Evolutionary conservation across 495 filamentous ascomycete species (phyloP).

Genomic region (Neurospora africana): DNA sequence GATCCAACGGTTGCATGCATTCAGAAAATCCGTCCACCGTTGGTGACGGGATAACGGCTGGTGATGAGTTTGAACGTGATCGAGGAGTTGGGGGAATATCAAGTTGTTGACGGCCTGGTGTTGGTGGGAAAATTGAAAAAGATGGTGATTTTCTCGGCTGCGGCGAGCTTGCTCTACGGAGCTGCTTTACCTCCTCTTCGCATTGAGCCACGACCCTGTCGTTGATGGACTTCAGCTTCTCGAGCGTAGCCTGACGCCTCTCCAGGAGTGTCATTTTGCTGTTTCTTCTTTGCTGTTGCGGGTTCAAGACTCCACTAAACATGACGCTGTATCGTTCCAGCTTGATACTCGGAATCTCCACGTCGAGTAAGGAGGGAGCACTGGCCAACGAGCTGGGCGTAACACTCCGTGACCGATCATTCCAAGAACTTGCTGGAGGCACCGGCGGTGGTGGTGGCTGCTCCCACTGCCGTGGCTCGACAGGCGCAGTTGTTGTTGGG

Average conservation of each 20-base stretch:
- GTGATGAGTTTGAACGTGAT: conserved; percentile 50
- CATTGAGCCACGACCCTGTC: conserved; percentile 27
- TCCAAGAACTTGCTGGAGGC: neutral
- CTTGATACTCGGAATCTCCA: conserved; percentile 70
- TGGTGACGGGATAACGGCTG: conserved; percentile 38
- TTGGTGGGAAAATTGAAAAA: conserved; percentile 55
- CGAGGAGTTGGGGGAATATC: conserved; percentile 29
- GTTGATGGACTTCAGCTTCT: conserved; percentile 47
- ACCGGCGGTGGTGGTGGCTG: neutral
- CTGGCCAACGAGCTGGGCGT: neutral
- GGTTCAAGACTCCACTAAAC: conserved; percentile 68
- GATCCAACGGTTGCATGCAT: neutral
- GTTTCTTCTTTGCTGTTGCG: conserved; percentile 1
- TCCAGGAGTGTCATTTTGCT: conserved; percentile 40
- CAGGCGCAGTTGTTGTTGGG: neutral
- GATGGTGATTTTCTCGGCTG: conserved; percentile 46
- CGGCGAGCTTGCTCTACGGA: conserved; percentile 49
- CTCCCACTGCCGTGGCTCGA: neutral
- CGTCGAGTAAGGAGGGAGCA: conserved; percentile 39
- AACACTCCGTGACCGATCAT: neutral
- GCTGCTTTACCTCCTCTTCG: conserved; percentile 18
- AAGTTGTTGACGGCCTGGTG: conserved; percentile 30
- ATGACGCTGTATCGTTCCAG: conserved; percentile 92
- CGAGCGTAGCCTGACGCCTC: conserved; percentile 58
- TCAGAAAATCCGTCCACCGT: conserved; percentile 22